Base-by-base conservation (phyloP, 1,139 yeast species). In the Arxiozyma slooffiae region DNA sequence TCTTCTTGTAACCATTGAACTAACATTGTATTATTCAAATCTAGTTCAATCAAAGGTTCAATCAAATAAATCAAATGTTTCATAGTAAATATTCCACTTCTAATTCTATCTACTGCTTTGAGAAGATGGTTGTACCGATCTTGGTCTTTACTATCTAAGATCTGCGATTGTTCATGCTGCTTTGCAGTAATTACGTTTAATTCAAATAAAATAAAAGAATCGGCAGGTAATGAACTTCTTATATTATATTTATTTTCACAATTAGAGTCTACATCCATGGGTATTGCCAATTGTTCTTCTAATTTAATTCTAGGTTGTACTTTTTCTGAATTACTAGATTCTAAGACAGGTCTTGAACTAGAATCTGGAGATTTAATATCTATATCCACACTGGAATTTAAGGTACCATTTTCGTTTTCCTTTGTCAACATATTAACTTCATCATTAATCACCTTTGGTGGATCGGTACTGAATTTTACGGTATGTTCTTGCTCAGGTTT, bases 81-180 rank as follows among this genome's bases (percentile, higher is more conserved):
- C 47, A 60, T 55, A 1, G 65, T 55, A 51, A 64, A 64, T 0
- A 66, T 57, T 2, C 62, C 58, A 24, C 56, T 55, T 44, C 58
- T 54, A 1, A 62, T 60, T 45, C 62, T 54, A n/a, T 49, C 47
- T 3, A 60, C 52, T 4, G 60, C 61, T 30, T 53, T 52, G 24
- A 48, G 38, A 53, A 63, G 48, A 24, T 56, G 57, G 3, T 48
- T 51, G 14, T 55, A 54, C 43, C 51, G 52, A 8, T 43, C 48
- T 3, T 40, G 44, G n/a, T 48, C 30, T 16, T 20, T 42, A 14
- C 16, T 17, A 7, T 11, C 4, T 4, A 34, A 11, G 8, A 30
- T 38, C 9, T 5, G 20, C 11, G 39, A 24, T 16, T 34, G 39
- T 14, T 18, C 41, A 37, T 52, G 38, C 8, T 52, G 49, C 4